Percentiles rank a stretch among this genome's conserved stretches.
phyloP scores from a whole-genome alignment of 441 rosid species.

The Brassica hybrid region DNA sequence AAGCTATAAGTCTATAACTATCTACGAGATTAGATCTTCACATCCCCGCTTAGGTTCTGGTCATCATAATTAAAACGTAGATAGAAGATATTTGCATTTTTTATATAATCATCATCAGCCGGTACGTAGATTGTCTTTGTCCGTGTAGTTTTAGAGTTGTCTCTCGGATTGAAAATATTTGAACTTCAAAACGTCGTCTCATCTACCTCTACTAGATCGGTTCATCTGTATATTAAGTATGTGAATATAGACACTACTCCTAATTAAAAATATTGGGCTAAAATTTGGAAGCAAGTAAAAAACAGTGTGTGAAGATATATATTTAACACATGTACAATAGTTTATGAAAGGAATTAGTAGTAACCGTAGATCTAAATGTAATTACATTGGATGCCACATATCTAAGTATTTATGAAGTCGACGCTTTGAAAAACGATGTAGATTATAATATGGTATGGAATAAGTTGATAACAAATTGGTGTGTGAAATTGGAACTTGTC shows the following conservation, averaged over 20 bases:
- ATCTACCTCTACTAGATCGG: background rate
- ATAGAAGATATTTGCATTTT: background rate
- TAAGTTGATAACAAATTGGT: background rate
- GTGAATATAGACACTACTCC: background rate
- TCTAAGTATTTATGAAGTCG: background rate
- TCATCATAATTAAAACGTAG: background rate
- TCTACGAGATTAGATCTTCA: conserved; percentile 20
- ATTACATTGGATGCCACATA: background rate
- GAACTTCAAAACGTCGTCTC: conserved; percentile 19
- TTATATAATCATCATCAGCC: conserved; percentile 15
- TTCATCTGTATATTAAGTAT: conserved; percentile 8
- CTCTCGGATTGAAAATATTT: conserved; percentile 27
- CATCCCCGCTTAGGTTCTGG: conserved; percentile 26
- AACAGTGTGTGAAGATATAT: background rate
- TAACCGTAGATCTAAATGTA: background rate
- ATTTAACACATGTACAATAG: background rate
- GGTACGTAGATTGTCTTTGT: conserved; percentile 27
- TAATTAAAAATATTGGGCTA: background rate
- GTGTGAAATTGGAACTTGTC: conserved; percentile 18
- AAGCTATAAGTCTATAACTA: conserved; percentile 35
- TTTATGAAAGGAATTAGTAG: background rate
- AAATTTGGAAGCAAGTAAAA: background rate
- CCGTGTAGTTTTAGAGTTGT: conserved; percentile 42
- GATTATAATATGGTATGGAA: background rate
- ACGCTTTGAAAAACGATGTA: background rate